Percentiles rank a stretch among this genome's conserved stretches.
Conservation (phyloP, 768 basidiomycete species). For the Kondoa malvinella region DNA sequence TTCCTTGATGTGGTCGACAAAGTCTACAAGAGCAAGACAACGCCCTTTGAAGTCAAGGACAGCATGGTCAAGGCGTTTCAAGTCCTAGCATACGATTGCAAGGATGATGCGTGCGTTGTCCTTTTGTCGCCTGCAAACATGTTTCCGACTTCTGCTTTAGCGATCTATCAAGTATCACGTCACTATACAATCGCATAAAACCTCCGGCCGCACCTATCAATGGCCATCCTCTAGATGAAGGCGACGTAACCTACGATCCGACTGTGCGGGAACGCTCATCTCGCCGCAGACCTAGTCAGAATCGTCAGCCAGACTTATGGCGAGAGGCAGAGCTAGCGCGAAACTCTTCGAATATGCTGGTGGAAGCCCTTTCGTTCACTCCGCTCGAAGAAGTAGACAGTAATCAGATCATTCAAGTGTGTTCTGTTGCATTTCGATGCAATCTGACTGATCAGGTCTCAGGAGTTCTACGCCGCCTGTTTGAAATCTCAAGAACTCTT, state of each 20-base stretch:
- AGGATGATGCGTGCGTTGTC: neutral
- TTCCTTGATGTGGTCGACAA: constrained; percentile 5
- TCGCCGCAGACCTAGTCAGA: neutral
- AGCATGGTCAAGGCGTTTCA: neutral
- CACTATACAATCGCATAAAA: constrained; percentile 5
- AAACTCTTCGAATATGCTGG: neutral
- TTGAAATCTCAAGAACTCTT: neutral
- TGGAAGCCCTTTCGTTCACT: constrained; percentile 6
- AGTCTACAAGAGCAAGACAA: constrained; percentile 7
- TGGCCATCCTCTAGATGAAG: neutral
- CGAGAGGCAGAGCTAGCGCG: constrained; percentile 1
- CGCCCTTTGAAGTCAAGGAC: neutral
- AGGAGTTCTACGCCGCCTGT: constrained; percentile 3
- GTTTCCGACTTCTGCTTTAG: neutral
- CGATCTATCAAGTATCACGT: neutral
- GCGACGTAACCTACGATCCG: neutral
- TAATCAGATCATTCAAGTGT: neutral
- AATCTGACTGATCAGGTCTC: neutral
- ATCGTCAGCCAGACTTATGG: neutral
- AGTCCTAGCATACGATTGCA: constrained; percentile 1
- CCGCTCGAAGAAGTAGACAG: constrained; percentile 1
- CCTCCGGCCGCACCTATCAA: neutral
- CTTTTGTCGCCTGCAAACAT: neutral
- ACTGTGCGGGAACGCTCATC: neutral
- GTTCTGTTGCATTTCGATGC: neutral